Conservation (phyloP, 768 basidiomycete species). For the Gelatoporia subvermispora region DNA sequence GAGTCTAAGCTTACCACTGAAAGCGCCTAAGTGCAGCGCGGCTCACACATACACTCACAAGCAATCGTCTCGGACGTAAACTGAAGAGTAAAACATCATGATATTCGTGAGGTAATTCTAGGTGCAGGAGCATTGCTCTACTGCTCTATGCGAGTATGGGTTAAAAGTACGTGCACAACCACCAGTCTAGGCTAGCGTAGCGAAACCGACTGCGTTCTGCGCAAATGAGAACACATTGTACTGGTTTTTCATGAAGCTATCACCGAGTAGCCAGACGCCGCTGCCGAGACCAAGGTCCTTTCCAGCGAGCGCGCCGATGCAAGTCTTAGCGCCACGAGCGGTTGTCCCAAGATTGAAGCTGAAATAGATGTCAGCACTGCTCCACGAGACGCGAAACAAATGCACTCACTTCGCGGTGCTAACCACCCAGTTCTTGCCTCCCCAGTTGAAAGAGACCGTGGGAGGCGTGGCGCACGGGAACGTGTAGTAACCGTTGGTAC, state of each 20-base stretch:
- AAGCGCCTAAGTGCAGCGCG: too few species aligned
- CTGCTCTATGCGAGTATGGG: too few species aligned
- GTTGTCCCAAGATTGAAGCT: conserved; percentile 30
- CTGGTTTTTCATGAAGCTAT: conserved; percentile 23
- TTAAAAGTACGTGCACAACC: too few species aligned
- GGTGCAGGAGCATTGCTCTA: too few species aligned
- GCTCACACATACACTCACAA: too few species aligned
- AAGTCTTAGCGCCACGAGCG: conserved; percentile 8
- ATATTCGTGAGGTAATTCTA: too few species aligned
- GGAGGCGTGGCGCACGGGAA: conserved; percentile 15
- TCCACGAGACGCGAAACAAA: background rate
- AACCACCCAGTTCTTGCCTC: conserved; percentile 15
- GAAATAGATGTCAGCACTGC: background rate
- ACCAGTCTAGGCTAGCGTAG: conserved; percentile 5
- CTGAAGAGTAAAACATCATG: too few species aligned
- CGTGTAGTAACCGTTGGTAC: conserved; percentile 20
- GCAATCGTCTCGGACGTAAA: too few species aligned
- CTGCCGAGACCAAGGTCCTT: conserved; percentile 16
- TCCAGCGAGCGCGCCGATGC: conserved; percentile 21
- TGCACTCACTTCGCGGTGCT: conserved; percentile 11
- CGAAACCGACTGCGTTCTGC: conserved; percentile 20
- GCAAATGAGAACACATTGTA: conserved; percentile 22
- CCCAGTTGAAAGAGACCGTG: conserved; percentile 17
- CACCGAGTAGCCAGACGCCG: conserved; percentile 20
- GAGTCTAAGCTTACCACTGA: too few species aligned